Conservation (phyloP, 2,329 filamentous ascomycete genomes). For the Fusarium sp. region DNA sequence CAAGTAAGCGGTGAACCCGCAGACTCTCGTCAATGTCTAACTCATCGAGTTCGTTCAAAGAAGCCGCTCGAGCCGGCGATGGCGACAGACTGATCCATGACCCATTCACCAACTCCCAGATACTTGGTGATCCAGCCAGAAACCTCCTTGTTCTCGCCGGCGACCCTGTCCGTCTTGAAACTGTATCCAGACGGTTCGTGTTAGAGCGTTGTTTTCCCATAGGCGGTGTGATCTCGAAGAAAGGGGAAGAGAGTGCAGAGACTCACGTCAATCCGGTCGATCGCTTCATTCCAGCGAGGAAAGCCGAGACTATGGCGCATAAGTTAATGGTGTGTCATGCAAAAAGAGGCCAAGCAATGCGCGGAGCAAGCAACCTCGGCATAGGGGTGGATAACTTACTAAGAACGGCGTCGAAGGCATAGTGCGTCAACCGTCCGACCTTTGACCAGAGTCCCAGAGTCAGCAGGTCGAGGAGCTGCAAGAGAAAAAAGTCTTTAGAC, state of each 20-base stretch:
- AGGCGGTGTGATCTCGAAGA: neutral
- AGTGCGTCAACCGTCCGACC: conserved; percentile 93
- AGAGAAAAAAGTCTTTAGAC: conserved; percentile 49
- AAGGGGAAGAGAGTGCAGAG: neutral
- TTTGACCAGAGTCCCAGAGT: conserved; percentile 77
- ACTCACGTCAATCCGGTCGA: conserved; percentile 98
- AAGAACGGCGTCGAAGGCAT: conserved; percentile 95
- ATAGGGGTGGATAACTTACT: conserved; percentile 63
- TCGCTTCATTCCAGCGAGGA: conserved; percentile 96
- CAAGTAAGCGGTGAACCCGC: neutral
- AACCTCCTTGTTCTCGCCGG: conserved; percentile 81
- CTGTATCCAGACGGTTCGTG: conserved; percentile 68
- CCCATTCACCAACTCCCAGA: conserved; percentile 93
- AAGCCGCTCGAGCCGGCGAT: conserved; percentile 88
- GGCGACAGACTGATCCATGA: conserved; percentile 97
- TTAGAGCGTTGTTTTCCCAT: conserved; percentile 32
- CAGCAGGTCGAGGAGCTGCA: conserved; percentile 73
- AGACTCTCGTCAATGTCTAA: neutral
- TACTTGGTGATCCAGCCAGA: conserved; percentile 94
- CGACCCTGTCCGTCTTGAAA: conserved; percentile 86
- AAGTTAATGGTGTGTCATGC: conserved; percentile 2
- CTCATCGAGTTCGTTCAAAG: conserved; percentile 88
- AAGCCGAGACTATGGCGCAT: conserved; percentile 80
- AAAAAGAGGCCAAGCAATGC: neutral
- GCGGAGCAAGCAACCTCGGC: neutral